A percentile compares a stretch with the other conserved stretches of the same genome.
phyloP scores from a whole-genome alignment of 306 rosid genomes.

The Arachis stenosperma region DNA sequence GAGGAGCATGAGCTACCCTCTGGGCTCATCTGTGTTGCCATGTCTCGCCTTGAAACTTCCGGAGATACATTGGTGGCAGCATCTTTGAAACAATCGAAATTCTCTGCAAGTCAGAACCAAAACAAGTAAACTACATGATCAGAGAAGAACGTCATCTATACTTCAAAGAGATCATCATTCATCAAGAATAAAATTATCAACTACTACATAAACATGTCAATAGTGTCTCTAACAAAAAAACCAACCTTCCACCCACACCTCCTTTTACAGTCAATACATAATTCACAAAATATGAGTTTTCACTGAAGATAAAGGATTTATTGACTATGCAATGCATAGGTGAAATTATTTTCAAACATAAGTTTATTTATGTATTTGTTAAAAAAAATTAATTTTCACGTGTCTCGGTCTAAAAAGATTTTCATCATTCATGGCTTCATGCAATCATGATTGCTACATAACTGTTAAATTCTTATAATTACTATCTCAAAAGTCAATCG shows the following conservation, averaged over 20 bases:
- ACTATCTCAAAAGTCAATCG: not conserved
- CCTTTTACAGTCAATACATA: slow-evolving; percentile 40
- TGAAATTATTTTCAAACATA: not conserved
- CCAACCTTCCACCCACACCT: slow-evolving; percentile 23
- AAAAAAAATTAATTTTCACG: too few species aligned
- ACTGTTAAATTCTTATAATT: not conserved
- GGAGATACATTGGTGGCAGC: slow-evolving; percentile 68
- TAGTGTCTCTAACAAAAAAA: slow-evolving; percentile 18
- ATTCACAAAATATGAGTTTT: not conserved
- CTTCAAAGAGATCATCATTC: slow-evolving; percentile 19
- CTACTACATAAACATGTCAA: not conserved
- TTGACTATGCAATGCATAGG: not conserved
- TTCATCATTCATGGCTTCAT: not conserved
- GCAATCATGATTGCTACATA: not conserved
- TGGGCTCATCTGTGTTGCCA: slow-evolving; percentile 99
- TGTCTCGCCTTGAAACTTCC: slow-evolving; percentile 86
- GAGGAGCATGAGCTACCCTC: slow-evolving; percentile 77
- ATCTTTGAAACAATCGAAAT: slow-evolving; percentile 67
- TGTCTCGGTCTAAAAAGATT: too few species aligned
- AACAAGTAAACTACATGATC: slow-evolving; percentile 21
- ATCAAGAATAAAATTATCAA: slow-evolving; percentile 20
- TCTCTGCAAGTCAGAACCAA: slow-evolving; percentile 51
- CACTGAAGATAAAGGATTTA: slow-evolving; percentile 1
- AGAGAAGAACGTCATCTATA: slow-evolving; percentile 4
- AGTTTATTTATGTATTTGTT: not conserved